These are phyloP conservation scores for Cylindrodendrum hubeiense DNA, from an alignment of 2,329 filamentous ascomycete species.

Conservation along the genomic window DNA sequence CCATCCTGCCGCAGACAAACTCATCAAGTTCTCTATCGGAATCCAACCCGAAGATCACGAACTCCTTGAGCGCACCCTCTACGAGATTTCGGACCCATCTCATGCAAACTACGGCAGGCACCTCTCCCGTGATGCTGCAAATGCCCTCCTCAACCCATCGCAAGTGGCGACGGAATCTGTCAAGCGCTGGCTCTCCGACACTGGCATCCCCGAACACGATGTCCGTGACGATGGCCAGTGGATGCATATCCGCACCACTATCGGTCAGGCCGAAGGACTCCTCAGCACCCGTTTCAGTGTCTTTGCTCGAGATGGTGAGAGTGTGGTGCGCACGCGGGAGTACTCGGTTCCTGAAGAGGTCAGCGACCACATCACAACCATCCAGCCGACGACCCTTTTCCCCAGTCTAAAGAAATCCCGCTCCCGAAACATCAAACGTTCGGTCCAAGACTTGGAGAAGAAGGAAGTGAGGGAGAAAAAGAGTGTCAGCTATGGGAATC, in stretches of 20 bases:
- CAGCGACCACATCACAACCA: conserved; percentile 53
- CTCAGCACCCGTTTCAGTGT: conserved; percentile 60
- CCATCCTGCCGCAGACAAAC: conserved; percentile 29
- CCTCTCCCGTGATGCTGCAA: conserved; percentile 61
- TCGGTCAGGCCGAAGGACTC: conserved; percentile 57
- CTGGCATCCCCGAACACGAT: conserved; percentile 52
- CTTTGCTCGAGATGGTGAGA: conserved; percentile 52
- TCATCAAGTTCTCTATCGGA: conserved; percentile 48
- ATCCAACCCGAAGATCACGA: conserved; percentile 41
- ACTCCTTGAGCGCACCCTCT: conserved; percentile 57
- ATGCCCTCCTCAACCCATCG: conserved; percentile 60
- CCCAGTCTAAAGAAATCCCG: not conserved
- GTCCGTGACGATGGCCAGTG: conserved; percentile 52
- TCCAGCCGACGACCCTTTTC: conserved; percentile 61
- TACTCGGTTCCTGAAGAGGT: conserved; percentile 54
- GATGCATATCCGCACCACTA: conserved; percentile 57
- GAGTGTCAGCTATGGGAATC: not conserved
- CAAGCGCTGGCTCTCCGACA: conserved; percentile 58
- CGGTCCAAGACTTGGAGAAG: not conserved
- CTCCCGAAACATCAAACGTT: not conserved
- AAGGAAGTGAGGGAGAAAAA: not conserved
- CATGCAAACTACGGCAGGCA: conserved; percentile 62
- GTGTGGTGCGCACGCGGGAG: conserved; percentile 54
- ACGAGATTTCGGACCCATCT: conserved; percentile 62
- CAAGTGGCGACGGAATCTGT: conserved; percentile 54